Conservation (phyloP, 2,329 filamentous ascomycete genomes). For the Cladosporium sp. region DNA sequence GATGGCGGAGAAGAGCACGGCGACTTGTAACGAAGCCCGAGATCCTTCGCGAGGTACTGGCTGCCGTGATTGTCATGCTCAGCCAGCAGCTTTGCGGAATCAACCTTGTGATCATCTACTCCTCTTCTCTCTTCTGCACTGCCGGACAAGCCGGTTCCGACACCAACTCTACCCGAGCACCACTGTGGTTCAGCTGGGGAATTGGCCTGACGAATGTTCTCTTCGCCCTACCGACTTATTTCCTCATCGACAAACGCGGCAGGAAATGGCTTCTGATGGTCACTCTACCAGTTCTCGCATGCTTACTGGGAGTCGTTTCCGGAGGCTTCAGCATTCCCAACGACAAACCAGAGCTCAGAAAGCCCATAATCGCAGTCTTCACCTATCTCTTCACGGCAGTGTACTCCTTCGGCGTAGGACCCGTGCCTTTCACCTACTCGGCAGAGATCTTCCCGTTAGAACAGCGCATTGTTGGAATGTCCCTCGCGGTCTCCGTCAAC, state of each 20-base stretch:
- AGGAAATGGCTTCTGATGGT: conserved; percentile 45
- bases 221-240: conserved; percentile 55
- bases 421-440: conserved; percentile 63
- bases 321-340: too few relatives aligned
- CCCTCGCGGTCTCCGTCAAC: conserved; percentile 53
- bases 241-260: conserved; percentile 55
- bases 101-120: conserved; percentile 24
- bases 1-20: too few relatives aligned
- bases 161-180: conserved; percentile 8
- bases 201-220: conserved; percentile 31
- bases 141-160: background rate
- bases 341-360: background rate
- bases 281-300: conserved; percentile 45
- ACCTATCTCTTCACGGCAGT: conserved; percentile 48
- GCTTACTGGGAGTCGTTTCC: too few relatives aligned
- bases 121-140: conserved; percentile 23
- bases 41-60: conserved; percentile 10
- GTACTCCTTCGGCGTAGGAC: conserved; percentile 34
- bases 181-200: conserved; percentile 27
- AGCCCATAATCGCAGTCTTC: conserved; percentile 52
- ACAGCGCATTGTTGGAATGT: conserved; percentile 63
- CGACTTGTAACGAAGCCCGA: too few relatives aligned
- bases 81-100: conserved; percentile 26
- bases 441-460: conserved; percentile 68
- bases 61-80: conserved; percentile 23